These are phyloP conservation scores for Umbelopsis isabellina DNA, from an alignment of 192 early-diverging fungal genomes.

Conservation along the genomic window DNA sequence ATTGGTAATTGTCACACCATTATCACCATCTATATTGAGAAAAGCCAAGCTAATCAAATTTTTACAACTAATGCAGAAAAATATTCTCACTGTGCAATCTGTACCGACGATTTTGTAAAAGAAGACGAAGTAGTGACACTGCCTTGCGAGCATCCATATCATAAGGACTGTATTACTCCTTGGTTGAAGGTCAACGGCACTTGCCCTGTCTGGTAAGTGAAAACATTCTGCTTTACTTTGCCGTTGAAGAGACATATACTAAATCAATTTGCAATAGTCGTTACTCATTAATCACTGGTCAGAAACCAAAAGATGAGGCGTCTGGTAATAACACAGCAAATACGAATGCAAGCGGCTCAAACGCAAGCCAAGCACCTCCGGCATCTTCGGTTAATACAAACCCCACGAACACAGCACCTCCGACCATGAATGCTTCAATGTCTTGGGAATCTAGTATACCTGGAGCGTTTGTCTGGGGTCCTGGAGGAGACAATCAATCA, in stretches of 20 bases:
- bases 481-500: slow-evolving; percentile 1
- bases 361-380: neutral
- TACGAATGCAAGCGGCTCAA: neutral
- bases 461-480: slow-evolving; percentile 30
- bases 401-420: neutral
- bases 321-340: neutral
- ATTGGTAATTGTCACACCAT: slow-evolving; percentile 38
- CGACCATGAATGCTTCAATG: neutral
- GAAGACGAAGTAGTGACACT: slow-evolving; percentile 69
- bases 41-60: slow-evolving; percentile 16
- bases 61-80: slow-evolving; percentile 44
- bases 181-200: slow-evolving; percentile 96
- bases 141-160: slow-evolving; percentile 90
- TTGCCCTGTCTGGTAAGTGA: slow-evolving; percentile 84
- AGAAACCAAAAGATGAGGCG: neutral
- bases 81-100: slow-evolving; percentile 83
- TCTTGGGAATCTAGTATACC: slow-evolving; percentile 31
- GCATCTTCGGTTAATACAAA: neutral
- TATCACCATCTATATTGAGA: neutral
- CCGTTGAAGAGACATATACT: neutral
- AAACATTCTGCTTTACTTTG: neutral
- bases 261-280: neutral
- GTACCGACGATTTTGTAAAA: slow-evolving; percentile 83
- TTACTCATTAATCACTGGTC: slow-evolving; percentile 18
- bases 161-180: slow-evolving; percentile 83